These are phyloP conservation scores for Geotrichum phurueaensis DNA, from an alignment of 1,139 yeast genomes.

Conservation along the genomic window DNA sequence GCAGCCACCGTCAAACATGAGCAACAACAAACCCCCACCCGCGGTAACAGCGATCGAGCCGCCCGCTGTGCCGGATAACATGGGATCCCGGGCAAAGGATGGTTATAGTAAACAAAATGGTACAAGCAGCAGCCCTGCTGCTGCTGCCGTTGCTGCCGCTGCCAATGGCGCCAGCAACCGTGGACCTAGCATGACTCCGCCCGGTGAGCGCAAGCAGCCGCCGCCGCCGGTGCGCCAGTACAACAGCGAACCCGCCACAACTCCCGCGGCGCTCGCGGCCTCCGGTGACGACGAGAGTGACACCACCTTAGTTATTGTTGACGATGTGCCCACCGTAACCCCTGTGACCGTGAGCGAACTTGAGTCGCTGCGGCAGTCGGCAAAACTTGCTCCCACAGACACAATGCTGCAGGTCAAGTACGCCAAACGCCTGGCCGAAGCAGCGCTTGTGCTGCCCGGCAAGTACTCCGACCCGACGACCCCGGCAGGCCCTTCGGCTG, in stretches of 20 bases:
- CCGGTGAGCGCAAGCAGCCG: not conserved
- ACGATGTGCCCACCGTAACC: slow-evolving; percentile 8
- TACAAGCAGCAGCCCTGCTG: not conserved
- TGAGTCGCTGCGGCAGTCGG: slow-evolving; percentile 26
- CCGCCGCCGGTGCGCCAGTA: slow-evolving; percentile 31
- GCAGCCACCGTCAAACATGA: not conserved
- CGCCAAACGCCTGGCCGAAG: slow-evolving; percentile 37
- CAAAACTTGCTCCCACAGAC: not conserved
- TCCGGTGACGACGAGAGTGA: slow-evolving; percentile 1
- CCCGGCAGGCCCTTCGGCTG: slow-evolving; percentile 21
- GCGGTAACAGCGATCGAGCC: not conserved
- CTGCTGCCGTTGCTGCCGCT: not conserved
- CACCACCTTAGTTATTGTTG: not conserved
- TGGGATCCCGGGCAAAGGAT: not conserved
- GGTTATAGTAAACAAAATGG: not conserved
- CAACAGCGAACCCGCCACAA: not conserved
- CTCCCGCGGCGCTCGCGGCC: slow-evolving; percentile 1
- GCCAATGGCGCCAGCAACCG: not conserved
- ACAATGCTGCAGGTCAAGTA: slow-evolving; percentile 30
- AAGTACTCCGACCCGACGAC: slow-evolving; percentile 33
- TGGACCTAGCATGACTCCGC: not conserved
- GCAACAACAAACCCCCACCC: not conserved
- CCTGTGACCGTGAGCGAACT: slow-evolving; percentile 29
- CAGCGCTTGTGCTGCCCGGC: slow-evolving; percentile 30
- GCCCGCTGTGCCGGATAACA: not conserved